These are phyloP conservation scores for Nevesoporus exiguus DNA, from an alignment of 768 basidiomycete genomes.

Conservation along the genomic window DNA sequence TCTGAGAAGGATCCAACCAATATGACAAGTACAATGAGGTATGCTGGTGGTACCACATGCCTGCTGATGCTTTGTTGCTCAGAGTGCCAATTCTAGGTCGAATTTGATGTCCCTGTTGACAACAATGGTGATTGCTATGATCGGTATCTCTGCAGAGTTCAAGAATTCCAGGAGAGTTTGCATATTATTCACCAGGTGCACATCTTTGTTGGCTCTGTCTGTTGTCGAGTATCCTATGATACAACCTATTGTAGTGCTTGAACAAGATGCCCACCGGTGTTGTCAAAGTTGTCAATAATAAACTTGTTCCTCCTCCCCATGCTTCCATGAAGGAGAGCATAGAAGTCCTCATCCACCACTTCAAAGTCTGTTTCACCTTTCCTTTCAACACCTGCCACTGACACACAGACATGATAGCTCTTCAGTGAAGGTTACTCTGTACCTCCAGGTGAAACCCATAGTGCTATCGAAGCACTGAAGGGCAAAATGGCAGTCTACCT, in stretches of 20 bases:
- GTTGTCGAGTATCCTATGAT: not conserved
- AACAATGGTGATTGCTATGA: constrained; percentile 98
- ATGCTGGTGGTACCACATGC: too few relatives aligned
- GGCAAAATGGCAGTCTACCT: constrained; percentile 99
- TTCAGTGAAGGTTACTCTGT: constrained; percentile 98
- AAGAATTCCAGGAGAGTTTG: constrained; percentile 95
- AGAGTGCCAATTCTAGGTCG: too few relatives aligned
- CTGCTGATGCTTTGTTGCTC: too few relatives aligned
- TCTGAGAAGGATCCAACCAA: too few relatives aligned
- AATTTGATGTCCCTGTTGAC: constrained; percentile 96
- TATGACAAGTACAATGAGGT: too few relatives aligned
- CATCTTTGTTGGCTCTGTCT: not conserved
- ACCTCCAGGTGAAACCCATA: constrained; percentile 94
- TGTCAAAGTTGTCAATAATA: constrained; percentile 95
- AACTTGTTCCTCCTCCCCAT: constrained; percentile 92
- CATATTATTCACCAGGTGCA: constrained; percentile 76
- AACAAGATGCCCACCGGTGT: constrained; percentile 96
- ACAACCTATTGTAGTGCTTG: constrained; percentile 57
- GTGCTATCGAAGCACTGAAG: constrained; percentile 97
- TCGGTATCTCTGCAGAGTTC: constrained; percentile 94
- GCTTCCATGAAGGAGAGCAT: constrained; percentile 99
- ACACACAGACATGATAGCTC: constrained; percentile 46
- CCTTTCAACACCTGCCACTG: not conserved
- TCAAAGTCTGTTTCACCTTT: constrained; percentile 58
- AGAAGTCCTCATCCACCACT: constrained; percentile 97